These are phyloP conservation scores for Pyracantha coccinea DNA, from an alignment of 331 rosid genomes.

Conservation along the genomic window DNA sequence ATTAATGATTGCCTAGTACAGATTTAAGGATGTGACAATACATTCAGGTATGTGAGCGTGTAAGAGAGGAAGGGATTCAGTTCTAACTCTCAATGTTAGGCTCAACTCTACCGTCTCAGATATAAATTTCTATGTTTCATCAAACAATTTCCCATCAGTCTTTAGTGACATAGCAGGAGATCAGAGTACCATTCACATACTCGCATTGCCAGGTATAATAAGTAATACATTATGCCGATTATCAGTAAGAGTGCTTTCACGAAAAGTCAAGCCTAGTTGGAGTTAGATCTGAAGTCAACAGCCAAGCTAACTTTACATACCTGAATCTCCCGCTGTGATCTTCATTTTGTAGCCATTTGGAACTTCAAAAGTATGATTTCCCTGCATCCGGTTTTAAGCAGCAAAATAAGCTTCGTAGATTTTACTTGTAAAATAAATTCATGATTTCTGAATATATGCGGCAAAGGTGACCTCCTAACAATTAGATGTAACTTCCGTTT, in stretches of 20 bases:
- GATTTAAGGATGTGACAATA: not conserved
- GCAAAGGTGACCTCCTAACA: too few species aligned
- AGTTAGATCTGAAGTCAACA: not conserved
- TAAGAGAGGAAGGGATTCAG: not conserved
- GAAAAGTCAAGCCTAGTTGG: not conserved
- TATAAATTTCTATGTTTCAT: not conserved
- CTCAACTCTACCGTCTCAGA: not conserved
- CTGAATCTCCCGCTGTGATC: constrained; percentile 55
- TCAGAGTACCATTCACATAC: not conserved
- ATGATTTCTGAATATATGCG: too few species aligned
- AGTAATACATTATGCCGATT: not conserved
- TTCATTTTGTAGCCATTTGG: constrained; percentile 77
- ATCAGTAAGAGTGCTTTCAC: not conserved
- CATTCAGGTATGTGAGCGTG: not conserved
- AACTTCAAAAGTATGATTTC: constrained; percentile 81
- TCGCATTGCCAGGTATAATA: not conserved
- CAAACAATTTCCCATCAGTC: not conserved
- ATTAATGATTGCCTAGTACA: not conserved
- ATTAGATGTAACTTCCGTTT: not conserved
- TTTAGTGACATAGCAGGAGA: too few species aligned
- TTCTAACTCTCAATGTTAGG: not conserved
- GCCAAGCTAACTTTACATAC: constrained; percentile 32
- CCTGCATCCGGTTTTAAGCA: constrained; percentile 43
- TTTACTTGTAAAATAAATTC: too few species aligned
- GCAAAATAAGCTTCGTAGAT: constrained; percentile 3